Evolutionary conservation across 495 filamentous ascomycete genomes (phyloP).

Genomic region (Cryomyces minteri): DNA sequence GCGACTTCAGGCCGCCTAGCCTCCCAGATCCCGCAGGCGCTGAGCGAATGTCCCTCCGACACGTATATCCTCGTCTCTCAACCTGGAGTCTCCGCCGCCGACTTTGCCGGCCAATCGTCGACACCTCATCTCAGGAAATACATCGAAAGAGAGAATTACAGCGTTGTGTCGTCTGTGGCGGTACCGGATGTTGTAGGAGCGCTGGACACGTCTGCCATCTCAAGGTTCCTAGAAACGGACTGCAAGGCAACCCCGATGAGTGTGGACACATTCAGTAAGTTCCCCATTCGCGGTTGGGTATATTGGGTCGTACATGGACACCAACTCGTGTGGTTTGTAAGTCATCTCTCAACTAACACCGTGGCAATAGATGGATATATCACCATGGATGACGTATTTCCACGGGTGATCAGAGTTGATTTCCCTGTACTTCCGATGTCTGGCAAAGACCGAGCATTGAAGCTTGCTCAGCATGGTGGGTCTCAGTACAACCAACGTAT

Average conservation of each 20-base stretch:
- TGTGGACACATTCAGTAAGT: not conserved
- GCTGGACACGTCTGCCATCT: conserved; percentile 7
- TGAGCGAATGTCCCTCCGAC: conserved; percentile 37
- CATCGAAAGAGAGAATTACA: conserved; percentile 12
- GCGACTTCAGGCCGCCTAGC: conserved; percentile 16
- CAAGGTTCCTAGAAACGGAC: conserved; percentile 1
- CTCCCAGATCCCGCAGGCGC: conserved; percentile 18
- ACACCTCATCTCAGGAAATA: conserved; percentile 39
- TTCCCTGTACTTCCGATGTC: conserved; percentile 28
- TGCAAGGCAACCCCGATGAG: conserved; percentile 5
- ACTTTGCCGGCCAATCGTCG: conserved; percentile 34
- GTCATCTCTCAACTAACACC: too few species aligned
- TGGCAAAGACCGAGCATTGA: conserved; percentile 19
- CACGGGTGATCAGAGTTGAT: conserved; percentile 30
- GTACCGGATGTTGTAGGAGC: conserved; percentile 15
- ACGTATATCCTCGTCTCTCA: conserved; percentile 64
- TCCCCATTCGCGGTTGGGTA: conserved; percentile 7
- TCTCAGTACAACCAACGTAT: too few species aligned
- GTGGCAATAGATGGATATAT: conserved; percentile 24
- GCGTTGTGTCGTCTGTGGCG: conserved; percentile 2
- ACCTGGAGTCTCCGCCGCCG: conserved; percentile 51
- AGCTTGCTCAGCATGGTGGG: conserved; percentile 28
- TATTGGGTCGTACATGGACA: too few species aligned
- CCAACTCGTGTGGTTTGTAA: too few species aligned
- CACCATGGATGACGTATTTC: conserved; percentile 25